phyloP scores from a whole-genome alignment of 106 monocot species.

The Narthecium ossifragum region DNA sequence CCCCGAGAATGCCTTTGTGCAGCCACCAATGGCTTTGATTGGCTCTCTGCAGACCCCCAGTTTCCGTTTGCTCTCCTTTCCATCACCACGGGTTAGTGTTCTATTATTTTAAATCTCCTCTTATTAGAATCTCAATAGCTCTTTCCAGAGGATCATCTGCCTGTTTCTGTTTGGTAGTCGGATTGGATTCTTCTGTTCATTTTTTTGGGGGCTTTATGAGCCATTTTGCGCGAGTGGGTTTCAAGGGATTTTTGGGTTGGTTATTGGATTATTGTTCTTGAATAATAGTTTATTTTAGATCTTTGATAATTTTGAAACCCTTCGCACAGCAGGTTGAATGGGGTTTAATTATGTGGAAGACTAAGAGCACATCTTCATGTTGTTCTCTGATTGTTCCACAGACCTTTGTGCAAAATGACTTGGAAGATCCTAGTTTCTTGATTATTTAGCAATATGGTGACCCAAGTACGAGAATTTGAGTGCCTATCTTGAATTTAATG shows the following conservation, averaged over 20 bases:
- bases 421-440: background rate
- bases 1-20: constrained; percentile 41
- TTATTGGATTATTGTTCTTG: background rate
- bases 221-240: no score
- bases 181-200: background rate
- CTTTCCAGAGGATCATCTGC: background rate
- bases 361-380: no score
- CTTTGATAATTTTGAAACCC: background rate
- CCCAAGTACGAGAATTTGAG: background rate
- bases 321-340: no score
- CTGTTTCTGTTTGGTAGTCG: background rate
- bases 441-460: background rate
- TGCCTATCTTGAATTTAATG: background rate
- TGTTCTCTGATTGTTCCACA: no score
- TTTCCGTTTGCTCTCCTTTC: constrained; percentile 53
- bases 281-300: background rate
- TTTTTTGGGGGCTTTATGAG: no score
- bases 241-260: no score
- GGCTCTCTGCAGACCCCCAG: constrained; percentile 22
- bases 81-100: constrained; percentile 38
- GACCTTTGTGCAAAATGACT: no score
- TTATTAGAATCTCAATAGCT: background rate
- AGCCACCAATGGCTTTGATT: constrained; percentile 48
- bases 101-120: background rate
- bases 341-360: background rate